Evolutionary conservation across 495 filamentous ascomycete genomes (phyloP).

Genomic region (Lasiosphaeris hirsuta): DNA sequence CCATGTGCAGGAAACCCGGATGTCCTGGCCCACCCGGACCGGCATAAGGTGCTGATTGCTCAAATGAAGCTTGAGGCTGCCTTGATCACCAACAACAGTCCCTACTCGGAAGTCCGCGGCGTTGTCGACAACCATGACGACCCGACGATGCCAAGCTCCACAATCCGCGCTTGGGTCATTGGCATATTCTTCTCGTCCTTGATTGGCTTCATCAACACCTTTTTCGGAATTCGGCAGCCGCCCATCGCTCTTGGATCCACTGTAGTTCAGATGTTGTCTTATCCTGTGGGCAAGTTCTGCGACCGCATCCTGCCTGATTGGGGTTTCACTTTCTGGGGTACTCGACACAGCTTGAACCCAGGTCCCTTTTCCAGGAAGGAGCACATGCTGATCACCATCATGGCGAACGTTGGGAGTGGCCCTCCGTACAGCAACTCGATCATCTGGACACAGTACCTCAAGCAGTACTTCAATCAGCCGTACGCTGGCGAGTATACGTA

Average conservation of each 20-base stretch:
- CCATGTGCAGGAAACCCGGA: slow-evolving; percentile 18
- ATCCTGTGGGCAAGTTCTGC: slow-evolving; percentile 34
- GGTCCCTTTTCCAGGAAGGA: slow-evolving; percentile 49
- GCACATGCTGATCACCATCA: slow-evolving; percentile 48
- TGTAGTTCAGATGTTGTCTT: slow-evolving; percentile 38
- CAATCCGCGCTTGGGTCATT: slow-evolving; percentile 37
- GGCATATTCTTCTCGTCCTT: slow-evolving; percentile 31
- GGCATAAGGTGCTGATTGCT: slow-evolving; percentile 30
- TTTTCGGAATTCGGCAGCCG: slow-evolving; percentile 38
- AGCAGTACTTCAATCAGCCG: slow-evolving; percentile 34
- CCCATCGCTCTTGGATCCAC: slow-evolving; percentile 29
- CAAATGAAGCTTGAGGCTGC: slow-evolving; percentile 44
- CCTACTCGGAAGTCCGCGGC: slow-evolving; percentile 47
- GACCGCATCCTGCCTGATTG: slow-evolving; percentile 34
- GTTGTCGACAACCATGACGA: slow-evolving; percentile 45
- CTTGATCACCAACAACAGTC: slow-evolving; percentile 40
- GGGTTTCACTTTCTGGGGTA: slow-evolving; percentile 36
- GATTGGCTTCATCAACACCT: slow-evolving; percentile 36
- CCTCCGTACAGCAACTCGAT: slow-evolving; percentile 36
- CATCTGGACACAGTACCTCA: slow-evolving; percentile 42
- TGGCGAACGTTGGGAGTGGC: slow-evolving; percentile 33
- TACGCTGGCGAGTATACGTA: slow-evolving; percentile 34
- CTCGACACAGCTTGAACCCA: slow-evolving; percentile 40
- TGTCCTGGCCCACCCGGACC: slow-evolving; percentile 27
- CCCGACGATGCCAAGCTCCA: slow-evolving; percentile 28